Conservation (phyloP, 768 basidiomycete species). For the Sporobolomyces pararoseus region DNA sequence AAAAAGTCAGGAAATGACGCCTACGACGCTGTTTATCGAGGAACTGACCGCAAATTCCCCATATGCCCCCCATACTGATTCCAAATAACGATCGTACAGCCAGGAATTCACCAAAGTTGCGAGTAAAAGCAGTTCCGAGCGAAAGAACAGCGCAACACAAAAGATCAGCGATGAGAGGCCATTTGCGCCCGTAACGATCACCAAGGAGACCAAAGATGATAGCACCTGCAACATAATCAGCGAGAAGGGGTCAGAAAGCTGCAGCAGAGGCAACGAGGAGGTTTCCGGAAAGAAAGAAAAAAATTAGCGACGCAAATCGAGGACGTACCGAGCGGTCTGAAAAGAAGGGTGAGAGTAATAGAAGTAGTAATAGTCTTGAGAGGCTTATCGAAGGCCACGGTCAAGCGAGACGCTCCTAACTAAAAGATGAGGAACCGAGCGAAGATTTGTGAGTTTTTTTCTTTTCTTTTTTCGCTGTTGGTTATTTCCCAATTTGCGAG, state of each 20-base stretch:
- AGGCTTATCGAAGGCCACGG: constrained; percentile 45
- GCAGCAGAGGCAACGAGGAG: constrained; percentile 2
- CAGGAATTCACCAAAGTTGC: constrained; percentile 73
- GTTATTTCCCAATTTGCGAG: background rate
- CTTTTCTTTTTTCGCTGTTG: too few relatives aligned
- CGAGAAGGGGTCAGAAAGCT: too few relatives aligned
- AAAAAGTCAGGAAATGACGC: too few relatives aligned
- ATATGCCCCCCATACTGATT: constrained; percentile 39
- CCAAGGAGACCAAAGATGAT: constrained; percentile 77
- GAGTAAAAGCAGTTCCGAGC: constrained; percentile 73
- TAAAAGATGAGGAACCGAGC: constrained; percentile 57
- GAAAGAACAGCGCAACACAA: constrained; percentile 62
- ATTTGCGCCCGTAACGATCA: constrained; percentile 88
- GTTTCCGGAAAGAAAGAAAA: too few relatives aligned
- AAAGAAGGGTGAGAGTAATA: constrained; percentile 88
- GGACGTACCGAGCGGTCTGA: constrained; percentile 61
- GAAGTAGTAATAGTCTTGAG: constrained; percentile 38
- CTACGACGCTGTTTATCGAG: too few relatives aligned
- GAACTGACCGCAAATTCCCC: background rate
- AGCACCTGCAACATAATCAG: constrained; percentile 7
- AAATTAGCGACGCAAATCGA: too few relatives aligned
- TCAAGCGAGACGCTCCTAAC: constrained; percentile 49
- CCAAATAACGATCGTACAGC: constrained; percentile 64
- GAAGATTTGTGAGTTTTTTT: too few relatives aligned
- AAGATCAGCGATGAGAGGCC: constrained; percentile 78